phyloP scores from a whole-genome alignment of 2,329 filamentous ascomycete genomes.

The Fusarium acutatum region DNA sequence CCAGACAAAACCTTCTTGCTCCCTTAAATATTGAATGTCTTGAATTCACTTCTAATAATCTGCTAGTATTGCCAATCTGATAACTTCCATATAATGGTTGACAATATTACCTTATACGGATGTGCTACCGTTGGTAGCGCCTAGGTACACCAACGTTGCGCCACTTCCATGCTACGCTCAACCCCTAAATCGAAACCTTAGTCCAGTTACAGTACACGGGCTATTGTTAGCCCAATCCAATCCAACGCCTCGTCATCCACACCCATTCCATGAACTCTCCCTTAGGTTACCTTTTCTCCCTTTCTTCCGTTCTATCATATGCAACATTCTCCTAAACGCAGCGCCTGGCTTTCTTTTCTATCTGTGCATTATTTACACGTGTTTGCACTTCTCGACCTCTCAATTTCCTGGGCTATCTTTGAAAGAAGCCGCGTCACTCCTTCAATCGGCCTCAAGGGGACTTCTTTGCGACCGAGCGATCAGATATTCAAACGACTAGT shows the following conservation, averaged over 20 bases:
- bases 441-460: slow-evolving; percentile 27
- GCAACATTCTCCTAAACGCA: slow-evolving; percentile 20
- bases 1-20: neutral
- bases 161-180: slow-evolving; percentile 9
- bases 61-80: neutral
- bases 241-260: slow-evolving; percentile 27
- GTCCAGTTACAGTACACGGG: neutral
- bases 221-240: slow-evolving; percentile 2
- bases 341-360: slow-evolving; percentile 10
- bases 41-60: neutral
- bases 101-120: neutral
- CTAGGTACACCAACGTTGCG: slow-evolving; percentile 1
- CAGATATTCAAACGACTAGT: neutral
- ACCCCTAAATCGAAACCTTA: slow-evolving; percentile 28
- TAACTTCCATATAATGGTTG: neutral
- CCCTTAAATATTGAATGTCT: slow-evolving; percentile 4
- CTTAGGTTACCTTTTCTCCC: slow-evolving; percentile 21
- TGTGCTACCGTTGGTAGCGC: neutral
- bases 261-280: slow-evolving; percentile 30
- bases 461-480: slow-evolving; percentile 10
- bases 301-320: slow-evolving; percentile 11
- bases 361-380: slow-evolving; percentile 1
- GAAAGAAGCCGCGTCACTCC: slow-evolving; percentile 49
- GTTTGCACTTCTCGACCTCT: slow-evolving; percentile 4
- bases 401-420: slow-evolving; percentile 44